Percentiles rank a stretch among this genome's conserved stretches.
These are phyloP conservation scores for Tranzscheliella williamsii DNA, from an alignment of 1,284 basidiomycete species.

Conservation along the genomic window DNA sequence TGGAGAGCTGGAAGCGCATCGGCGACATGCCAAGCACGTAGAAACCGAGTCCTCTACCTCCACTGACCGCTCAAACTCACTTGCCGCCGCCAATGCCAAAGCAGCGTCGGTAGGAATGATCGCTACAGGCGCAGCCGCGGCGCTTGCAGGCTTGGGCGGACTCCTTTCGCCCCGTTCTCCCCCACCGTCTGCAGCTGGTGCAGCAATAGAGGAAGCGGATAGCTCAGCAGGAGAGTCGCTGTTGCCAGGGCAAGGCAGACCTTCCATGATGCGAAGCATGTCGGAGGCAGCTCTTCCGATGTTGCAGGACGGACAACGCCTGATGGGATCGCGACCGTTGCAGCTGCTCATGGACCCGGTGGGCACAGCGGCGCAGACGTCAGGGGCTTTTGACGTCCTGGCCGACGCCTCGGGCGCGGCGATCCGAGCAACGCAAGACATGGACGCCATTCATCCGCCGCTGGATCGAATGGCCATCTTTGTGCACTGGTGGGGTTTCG, in stretches of 20 bases:
- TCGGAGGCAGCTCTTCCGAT: conserved; percentile 19
- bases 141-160: conserved; percentile 16
- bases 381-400: conserved; percentile 47
- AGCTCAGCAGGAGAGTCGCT: too few species aligned
- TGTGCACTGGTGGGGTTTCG: conserved; percentile 58
- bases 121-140: conserved; percentile 25
- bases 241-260: too few species aligned
- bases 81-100: conserved; percentile 2
- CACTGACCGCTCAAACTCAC: too few species aligned
- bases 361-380: conserved; percentile 17
- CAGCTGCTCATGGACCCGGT: conserved; percentile 40
- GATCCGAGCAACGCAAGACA: conserved; percentile 30
- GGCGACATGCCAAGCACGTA: conserved; percentile 25
- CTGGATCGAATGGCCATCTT: conserved; percentile 54
- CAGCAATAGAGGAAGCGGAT: too few species aligned
- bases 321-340: conserved; percentile 36
- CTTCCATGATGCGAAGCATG: conserved; percentile 26
- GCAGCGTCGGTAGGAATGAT: background rate
- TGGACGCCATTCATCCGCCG: conserved; percentile 42
- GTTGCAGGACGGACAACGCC: conserved; percentile 16
- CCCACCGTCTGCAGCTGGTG: too few species aligned
- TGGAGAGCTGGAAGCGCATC: conserved; percentile 33
- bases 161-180: conserved; percentile 6
- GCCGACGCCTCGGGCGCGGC: conserved; percentile 38
- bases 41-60: too few species aligned